These are phyloP conservation scores for Saccharum officinarum DNA, from an alignment of 176 grass and related monocot species.

Conservation along the genomic window DNA sequence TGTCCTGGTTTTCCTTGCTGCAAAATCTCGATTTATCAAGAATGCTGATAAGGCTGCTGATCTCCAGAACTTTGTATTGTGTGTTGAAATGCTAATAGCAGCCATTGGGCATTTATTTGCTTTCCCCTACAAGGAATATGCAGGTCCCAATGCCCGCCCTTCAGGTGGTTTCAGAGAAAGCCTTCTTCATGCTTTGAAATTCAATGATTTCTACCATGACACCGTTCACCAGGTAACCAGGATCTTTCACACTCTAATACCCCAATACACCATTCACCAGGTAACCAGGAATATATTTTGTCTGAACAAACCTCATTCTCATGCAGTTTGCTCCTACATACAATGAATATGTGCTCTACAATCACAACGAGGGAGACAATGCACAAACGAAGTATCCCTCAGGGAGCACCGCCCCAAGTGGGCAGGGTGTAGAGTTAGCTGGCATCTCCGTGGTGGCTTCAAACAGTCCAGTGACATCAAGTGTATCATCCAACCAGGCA, in stretches of 20 bases:
- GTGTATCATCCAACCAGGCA: slow-evolving; percentile 36
- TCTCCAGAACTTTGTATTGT: slow-evolving; percentile 87
- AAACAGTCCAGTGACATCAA: slow-evolving; percentile 44
- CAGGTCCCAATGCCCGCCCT: slow-evolving; percentile 71
- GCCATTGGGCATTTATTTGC: slow-evolving; percentile 77
- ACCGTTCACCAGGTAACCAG: slow-evolving; percentile 94
- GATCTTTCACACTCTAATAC: not conserved
- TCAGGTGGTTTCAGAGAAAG: slow-evolving; percentile 75
- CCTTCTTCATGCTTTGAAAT: slow-evolving; percentile 86
- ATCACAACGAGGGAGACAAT: slow-evolving; percentile 70
- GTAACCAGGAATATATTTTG: slow-evolving; percentile 40
- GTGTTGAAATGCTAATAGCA: slow-evolving; percentile 95
- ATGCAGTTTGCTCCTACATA: slow-evolving; percentile 94
- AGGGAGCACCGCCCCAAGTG: slow-evolving; percentile 46
- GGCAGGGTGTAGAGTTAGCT: slow-evolving; percentile 71
- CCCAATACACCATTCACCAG: slow-evolving; percentile 62
- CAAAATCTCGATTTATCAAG: slow-evolving; percentile 88
- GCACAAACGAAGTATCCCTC: slow-evolving; percentile 68
- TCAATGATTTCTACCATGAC: slow-evolving; percentile 98
- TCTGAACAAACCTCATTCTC: slow-evolving; percentile 22
- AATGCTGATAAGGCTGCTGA: slow-evolving; percentile 85
- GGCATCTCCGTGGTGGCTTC: slow-evolving; percentile 44
- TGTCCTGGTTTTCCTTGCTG: slow-evolving; percentile 94
- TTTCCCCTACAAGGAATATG: slow-evolving; percentile 97
- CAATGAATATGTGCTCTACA: slow-evolving; percentile 96